phyloP scores from a whole-genome alignment of 73 alveolate species.

The Stentor roeselii region DNA sequence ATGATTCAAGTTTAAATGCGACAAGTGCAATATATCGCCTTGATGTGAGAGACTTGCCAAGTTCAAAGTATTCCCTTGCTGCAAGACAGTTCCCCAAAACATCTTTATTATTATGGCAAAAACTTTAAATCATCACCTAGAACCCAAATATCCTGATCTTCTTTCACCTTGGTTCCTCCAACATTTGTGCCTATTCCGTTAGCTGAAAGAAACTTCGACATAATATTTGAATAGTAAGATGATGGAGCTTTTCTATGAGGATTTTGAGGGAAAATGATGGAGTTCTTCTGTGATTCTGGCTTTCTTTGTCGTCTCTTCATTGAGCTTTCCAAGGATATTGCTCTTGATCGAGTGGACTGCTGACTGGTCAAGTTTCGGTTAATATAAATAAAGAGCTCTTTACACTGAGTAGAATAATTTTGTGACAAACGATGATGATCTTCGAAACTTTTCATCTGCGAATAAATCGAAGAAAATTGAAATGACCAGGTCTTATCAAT shows the following conservation, averaged over 20 bases:
- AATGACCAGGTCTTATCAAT: neutral
- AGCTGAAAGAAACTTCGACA: neutral
- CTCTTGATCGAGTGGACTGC: neutral
- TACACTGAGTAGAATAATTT: neutral
- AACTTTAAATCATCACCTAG: neutral
- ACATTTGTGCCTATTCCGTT: no score
- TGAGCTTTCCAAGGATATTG: no score
- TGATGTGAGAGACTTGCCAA: neutral
- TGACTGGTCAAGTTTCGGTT: neutral
- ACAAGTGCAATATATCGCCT: constrained; percentile 10
- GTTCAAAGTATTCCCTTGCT: constrained; percentile 12
- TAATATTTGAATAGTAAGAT: neutral
- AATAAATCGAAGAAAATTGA: neutral
- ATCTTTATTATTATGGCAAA: neutral
- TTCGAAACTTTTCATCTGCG: neutral
- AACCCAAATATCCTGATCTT: neutral
- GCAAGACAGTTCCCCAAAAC: constrained; percentile 1
- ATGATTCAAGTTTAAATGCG: neutral
- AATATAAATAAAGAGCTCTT: neutral
- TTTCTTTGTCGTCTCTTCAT: no score
- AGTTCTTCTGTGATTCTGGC: no score
- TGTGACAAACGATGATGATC: neutral
- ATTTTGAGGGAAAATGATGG: no score
- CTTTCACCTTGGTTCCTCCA: neutral
- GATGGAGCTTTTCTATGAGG: no score